A percentile compares a stretch with the other conserved stretches of the same genome.
These are phyloP conservation scores for Kazachstania martiniae DNA, from an alignment of 805 yeast genomes.

Conservation along the genomic window DNA sequence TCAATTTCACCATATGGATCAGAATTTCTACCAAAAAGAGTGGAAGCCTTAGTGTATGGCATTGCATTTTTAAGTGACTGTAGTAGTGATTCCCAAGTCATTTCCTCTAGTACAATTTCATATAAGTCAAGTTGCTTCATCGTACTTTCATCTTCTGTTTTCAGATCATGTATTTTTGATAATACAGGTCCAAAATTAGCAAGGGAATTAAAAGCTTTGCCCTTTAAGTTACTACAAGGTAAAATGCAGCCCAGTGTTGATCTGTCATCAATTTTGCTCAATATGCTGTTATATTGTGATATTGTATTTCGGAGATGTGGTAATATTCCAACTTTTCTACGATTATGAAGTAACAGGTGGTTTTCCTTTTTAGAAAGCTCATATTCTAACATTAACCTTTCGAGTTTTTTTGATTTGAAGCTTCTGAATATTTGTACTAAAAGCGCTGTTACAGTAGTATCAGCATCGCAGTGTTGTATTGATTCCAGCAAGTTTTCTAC, in stretches of 20 bases:
- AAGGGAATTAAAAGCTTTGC: neutral
- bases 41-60: slow-evolving; percentile 31
- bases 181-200: slow-evolving; percentile 18
- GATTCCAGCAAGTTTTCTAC: slow-evolving; percentile 59
- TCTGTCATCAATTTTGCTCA: neutral
- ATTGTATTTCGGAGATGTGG: slow-evolving; percentile 18
- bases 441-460: slow-evolving; percentile 40
- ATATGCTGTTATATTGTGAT: slow-evolving; percentile 5
- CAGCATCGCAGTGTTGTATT: slow-evolving; percentile 58
- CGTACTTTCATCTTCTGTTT: slow-evolving; percentile 28
- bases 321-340: slow-evolving; percentile 16
- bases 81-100: slow-evolving; percentile 24
- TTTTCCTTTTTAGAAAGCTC: slow-evolving; percentile 34
- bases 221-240: neutral
- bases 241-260: neutral
- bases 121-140: slow-evolving; percentile 26
- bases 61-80: slow-evolving; percentile 17
- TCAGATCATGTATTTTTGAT: slow-evolving; percentile 27
- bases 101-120: slow-evolving; percentile 14
- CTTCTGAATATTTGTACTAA: slow-evolving; percentile 41
- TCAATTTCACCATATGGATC: slow-evolving; percentile 46
- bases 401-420: slow-evolving; percentile 38
- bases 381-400: slow-evolving; percentile 51
- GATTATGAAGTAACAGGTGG: slow-evolving; percentile 12
- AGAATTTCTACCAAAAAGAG: slow-evolving; percentile 27